These are phyloP conservation scores for Synchytrium microbalum DNA, from an alignment of 371 early-diverging fungal species.

Conservation along the genomic window DNA sequence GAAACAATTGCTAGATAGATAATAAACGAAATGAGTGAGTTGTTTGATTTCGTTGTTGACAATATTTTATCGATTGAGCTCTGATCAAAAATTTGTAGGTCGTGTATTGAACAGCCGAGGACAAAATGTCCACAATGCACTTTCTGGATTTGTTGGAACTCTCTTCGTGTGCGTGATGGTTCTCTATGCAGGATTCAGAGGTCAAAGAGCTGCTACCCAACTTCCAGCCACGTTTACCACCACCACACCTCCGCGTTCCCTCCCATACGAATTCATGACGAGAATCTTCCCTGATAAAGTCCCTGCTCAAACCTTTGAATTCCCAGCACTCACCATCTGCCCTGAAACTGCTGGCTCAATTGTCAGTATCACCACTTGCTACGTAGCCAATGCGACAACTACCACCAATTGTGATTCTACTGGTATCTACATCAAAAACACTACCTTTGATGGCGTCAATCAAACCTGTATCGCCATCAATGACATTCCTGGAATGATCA, in stretches of 20 bases:
- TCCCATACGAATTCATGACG: conserved; percentile 22
- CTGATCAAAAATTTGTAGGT: conserved; percentile 3
- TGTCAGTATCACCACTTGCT: conserved; percentile 15
- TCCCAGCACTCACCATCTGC: conserved; percentile 34
- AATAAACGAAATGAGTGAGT: too few relatives aligned
- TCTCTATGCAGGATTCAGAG: conserved; percentile 33
- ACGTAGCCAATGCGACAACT: not conserved
- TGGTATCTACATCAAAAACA: not conserved
- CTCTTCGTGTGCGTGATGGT: conserved; percentile 29
- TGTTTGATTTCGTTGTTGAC: too few relatives aligned
- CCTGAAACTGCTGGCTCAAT: conserved; percentile 17
- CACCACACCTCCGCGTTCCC: conserved; percentile 19
- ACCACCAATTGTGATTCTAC: not conserved
- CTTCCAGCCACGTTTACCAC: conserved; percentile 36
- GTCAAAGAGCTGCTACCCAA: conserved; percentile 33
- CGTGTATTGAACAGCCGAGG: conserved; percentile 26
- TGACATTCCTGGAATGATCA: too few relatives aligned
- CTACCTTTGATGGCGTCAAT: conserved; percentile 1
- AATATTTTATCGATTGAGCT: not conserved
- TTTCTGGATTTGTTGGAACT: conserved; percentile 17
- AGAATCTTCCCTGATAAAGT: conserved; percentile 23
- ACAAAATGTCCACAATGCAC: conserved; percentile 17
- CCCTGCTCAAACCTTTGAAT: conserved; percentile 32
- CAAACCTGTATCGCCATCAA: conserved; percentile 4
- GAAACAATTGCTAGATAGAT: too few relatives aligned